phyloP scores from a whole-genome alignment of 1,139 yeast species.

The Candida sp. region DNA sequence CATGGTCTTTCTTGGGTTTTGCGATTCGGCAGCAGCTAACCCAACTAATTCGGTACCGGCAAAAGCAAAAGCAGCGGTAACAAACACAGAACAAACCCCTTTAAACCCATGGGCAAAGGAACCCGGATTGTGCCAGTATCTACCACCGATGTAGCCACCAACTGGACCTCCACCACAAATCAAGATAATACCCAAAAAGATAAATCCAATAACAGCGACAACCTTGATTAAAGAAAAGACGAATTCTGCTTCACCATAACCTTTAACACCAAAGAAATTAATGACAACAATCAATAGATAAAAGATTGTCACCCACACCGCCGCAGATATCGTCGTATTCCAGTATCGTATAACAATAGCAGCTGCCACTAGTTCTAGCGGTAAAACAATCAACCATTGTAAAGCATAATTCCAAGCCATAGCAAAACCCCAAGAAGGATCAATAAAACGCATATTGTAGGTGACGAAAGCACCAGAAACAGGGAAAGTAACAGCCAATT shows the following conservation, averaged over 20 bases:
- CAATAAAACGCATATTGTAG: conserved; percentile 63
- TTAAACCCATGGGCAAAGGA: conserved; percentile 66
- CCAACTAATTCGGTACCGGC: conserved; percentile 49
- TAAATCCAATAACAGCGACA: conserved; percentile 62
- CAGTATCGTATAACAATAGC: conserved; percentile 69
- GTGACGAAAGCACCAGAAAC: conserved; percentile 73
- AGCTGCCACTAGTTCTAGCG: conserved; percentile 74
- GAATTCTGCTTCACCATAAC: conserved; percentile 74
- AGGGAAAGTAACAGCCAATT: conserved; percentile 69
- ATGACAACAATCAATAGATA: conserved; percentile 53
- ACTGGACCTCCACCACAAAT: conserved; percentile 61
- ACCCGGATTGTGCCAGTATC: conserved; percentile 60
- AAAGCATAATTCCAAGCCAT: conserved; percentile 73
- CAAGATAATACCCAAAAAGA: conserved; percentile 67
- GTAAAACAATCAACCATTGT: conserved; percentile 70
- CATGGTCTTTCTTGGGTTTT: conserved; percentile 37
- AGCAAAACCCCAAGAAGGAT: conserved; percentile 76
- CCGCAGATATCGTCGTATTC: conserved; percentile 54
- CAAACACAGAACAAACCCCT: conserved; percentile 48
- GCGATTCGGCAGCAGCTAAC: conserved; percentile 42
- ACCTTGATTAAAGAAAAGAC: conserved; percentile 58
- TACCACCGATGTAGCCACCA: conserved; percentile 52
- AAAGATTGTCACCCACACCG: conserved; percentile 70
- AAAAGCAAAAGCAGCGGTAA: conserved; percentile 45
- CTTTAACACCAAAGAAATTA: conserved; percentile 63